phyloP scores from a whole-genome alignment of 768 basidiomycete species.

The Leccinum subgranulosum region DNA sequence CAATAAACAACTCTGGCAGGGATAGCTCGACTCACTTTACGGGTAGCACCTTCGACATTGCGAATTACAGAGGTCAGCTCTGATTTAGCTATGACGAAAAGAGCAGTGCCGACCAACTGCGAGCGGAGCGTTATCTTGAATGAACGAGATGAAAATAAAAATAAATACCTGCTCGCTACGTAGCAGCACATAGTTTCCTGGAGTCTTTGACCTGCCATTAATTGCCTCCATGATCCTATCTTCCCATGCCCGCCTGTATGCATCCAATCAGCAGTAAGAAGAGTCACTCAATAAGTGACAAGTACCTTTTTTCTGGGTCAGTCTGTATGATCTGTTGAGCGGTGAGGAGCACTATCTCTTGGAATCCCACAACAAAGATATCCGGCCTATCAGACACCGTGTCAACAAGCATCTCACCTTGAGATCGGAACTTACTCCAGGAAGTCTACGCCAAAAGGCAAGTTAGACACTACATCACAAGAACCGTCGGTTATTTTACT shows the following conservation, averaged over 20 bases:
- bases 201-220: slow-evolving; percentile 63
- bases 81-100: slow-evolving; percentile 80
- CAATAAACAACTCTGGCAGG: background rate
- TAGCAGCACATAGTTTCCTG: slow-evolving; percentile 75
- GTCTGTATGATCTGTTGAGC: slow-evolving; percentile 96
- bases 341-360: slow-evolving; percentile 97
- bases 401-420: slow-evolving; percentile 24
- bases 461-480: background rate
- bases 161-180: slow-evolving; percentile 82
- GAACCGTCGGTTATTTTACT: slow-evolving; percentile 26
- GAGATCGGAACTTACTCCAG: slow-evolving; percentile 13
- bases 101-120: slow-evolving; percentile 91
- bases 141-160: background rate
- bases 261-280: background rate
- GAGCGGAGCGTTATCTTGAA: slow-evolving; percentile 1
- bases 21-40: slow-evolving; percentile 60
- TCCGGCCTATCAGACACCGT: slow-evolving; percentile 58
- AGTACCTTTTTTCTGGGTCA: slow-evolving; percentile 88
- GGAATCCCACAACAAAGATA: slow-evolving; percentile 87
- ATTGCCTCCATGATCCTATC: slow-evolving; percentile 74
- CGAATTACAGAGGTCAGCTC: slow-evolving; percentile 76
- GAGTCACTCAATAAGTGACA: background rate
- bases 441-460: slow-evolving; percentile 10
- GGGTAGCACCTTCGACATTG: slow-evolving; percentile 87
- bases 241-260: slow-evolving; percentile 83